Evolutionary conservation across 129 eudicot species (phyloP).

Genomic region (Gnaphalium uliginosum): DNA sequence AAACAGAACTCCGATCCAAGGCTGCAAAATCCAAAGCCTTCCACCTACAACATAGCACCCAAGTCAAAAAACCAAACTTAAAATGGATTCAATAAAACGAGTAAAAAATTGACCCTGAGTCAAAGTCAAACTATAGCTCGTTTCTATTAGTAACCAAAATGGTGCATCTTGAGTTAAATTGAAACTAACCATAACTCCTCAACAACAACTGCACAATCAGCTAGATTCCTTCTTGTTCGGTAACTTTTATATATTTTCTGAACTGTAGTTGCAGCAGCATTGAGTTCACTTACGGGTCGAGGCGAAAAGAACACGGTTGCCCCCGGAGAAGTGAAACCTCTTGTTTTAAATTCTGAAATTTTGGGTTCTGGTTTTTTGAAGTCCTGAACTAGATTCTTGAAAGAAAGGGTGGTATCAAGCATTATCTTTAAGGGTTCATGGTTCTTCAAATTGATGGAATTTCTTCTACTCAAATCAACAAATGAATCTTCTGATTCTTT

Average conservation of each 20-base stretch:
- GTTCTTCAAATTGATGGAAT: conserved; percentile 39
- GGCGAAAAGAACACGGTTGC: conserved; percentile 73
- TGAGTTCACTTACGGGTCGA: conserved; percentile 79
- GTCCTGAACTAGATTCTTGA: conserved; percentile 61
- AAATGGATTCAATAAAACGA: neutral
- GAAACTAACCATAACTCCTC: conserved; percentile 87
- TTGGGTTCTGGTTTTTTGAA: conserved; percentile 32
- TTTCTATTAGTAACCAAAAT: conserved; percentile 1
- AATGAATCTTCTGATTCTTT: conserved; percentile 30
- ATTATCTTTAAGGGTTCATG: conserved; percentile 54
- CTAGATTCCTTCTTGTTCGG: conserved; percentile 80
- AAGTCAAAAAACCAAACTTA: conserved; percentile 10
- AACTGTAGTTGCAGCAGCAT: conserved; percentile 83
- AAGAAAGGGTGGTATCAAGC: conserved; percentile 71
- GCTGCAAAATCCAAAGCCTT: conserved; percentile 88
- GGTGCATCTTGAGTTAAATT: neutral
- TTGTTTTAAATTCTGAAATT: conserved; percentile 21
- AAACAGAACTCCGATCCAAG: conserved; percentile 73
- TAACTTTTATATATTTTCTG: conserved; percentile 90
- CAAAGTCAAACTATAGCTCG: conserved; percentile 17
- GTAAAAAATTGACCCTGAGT: conserved; percentile 3
- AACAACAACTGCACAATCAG: conserved; percentile 93
- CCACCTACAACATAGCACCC: conserved; percentile 61
- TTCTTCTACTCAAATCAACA: conserved; percentile 31
- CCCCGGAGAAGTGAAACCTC: conserved; percentile 48